Evolutionary conservation across 805 yeast species (phyloP).

Genomic region (Ogataea neopini): DNA sequence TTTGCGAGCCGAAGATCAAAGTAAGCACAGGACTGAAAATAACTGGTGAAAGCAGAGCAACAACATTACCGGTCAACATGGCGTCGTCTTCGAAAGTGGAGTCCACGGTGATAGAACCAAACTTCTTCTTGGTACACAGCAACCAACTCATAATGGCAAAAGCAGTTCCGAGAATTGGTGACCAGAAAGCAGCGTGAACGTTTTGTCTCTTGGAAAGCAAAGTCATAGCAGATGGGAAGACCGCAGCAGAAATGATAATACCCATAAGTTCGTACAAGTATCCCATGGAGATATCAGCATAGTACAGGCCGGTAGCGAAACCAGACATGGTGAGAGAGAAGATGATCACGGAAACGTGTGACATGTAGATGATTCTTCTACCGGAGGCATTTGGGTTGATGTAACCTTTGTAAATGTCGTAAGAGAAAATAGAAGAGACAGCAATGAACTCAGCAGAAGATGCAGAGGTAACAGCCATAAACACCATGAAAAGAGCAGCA

Average conservation of each 20-base stretch:
- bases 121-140: slow-evolving; percentile 46
- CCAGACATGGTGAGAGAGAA: slow-evolving; percentile 72
- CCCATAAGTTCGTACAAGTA: slow-evolving; percentile 89
- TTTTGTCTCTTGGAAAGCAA: slow-evolving; percentile 67
- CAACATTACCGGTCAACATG: slow-evolving; percentile 87
- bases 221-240: slow-evolving; percentile 70
- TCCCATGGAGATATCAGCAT: slow-evolving; percentile 85
- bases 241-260: slow-evolving; percentile 83
- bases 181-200: slow-evolving; percentile 61
- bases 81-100: slow-evolving; percentile 80
- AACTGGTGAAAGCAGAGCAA: slow-evolving; percentile 73
- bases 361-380: slow-evolving; percentile 63
- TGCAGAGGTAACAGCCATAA: slow-evolving; percentile 93
- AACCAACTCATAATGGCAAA: slow-evolving; percentile 75
- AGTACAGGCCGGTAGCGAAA: slow-evolving; percentile 77
- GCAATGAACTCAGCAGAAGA: slow-evolving; percentile 90
- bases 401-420: slow-evolving; percentile 81
- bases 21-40: slow-evolving; percentile 69
- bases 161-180: slow-evolving; percentile 79
- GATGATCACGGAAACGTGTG: slow-evolving; percentile 64
- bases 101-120: slow-evolving; percentile 47
- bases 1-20: slow-evolving; percentile 61
- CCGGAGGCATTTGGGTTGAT: slow-evolving; percentile 79
- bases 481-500: slow-evolving; percentile 73
- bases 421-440: slow-evolving; percentile 81